Percentiles rank a stretch among this genome's conserved stretches.
These are phyloP conservation scores for Breviolum minutum DNA, from an alignment of 73 alveolate species.

Conservation along the genomic window DNA sequence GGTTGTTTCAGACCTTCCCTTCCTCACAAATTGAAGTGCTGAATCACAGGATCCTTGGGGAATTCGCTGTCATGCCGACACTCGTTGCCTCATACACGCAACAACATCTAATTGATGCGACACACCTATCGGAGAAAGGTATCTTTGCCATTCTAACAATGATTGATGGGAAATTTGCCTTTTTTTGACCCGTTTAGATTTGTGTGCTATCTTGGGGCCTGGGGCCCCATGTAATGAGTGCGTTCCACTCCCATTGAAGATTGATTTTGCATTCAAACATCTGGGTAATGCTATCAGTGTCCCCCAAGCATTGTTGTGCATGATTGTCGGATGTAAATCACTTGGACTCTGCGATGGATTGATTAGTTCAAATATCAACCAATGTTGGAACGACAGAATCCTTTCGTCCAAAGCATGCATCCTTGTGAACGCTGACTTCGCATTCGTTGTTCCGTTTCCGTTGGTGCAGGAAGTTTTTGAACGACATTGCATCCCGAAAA, in stretches of 20 bases:
- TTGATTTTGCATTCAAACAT: no score
- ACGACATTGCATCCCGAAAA: no score
- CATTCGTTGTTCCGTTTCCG: no score
- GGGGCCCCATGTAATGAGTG: not conserved
- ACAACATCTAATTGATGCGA: not conserved
- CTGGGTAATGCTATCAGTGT: not conserved
- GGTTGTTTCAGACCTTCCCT: no score
- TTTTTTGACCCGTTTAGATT: not conserved
- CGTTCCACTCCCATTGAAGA: not conserved
- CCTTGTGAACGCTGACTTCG: no score
- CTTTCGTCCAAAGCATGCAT: not conserved
- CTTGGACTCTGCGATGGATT: no score
- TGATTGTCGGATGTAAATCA: not conserved
- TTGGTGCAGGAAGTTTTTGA: no score
- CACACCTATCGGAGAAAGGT: not conserved
- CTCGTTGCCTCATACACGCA: not conserved
- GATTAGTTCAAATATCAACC: not conserved
- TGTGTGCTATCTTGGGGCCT: no score
- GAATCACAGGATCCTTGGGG: not conserved
- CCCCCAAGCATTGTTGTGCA: not conserved
- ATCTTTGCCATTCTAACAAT: not conserved
- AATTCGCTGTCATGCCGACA: not conserved
- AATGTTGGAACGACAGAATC: not conserved
- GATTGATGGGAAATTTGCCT: not conserved
- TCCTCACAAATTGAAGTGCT: not conserved